Base-by-base conservation (phyloP, 805 yeast genomes). In the Debaryomyces maramus region DNA sequence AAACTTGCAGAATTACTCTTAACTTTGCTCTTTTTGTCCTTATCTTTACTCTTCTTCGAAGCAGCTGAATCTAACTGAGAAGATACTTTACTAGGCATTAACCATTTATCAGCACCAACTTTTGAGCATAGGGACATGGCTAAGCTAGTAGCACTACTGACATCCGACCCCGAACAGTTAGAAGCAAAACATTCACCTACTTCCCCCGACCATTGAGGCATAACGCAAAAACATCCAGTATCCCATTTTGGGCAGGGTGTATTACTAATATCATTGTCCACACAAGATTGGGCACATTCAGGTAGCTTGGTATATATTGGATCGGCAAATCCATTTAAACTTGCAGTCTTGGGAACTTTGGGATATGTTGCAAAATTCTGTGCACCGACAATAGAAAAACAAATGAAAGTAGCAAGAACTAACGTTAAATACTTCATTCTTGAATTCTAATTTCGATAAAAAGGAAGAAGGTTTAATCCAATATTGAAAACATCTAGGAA, bases 221-320 rank as follows among this genome's bases (percentile, higher is more conserved):
- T 70, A 21, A 71, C 72, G 51, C 77, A 72, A 35, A 72, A 60
- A 45, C 78, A 72, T 6, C 78, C 78, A 20, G 77, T 69, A 47
- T 72, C 78, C 77, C 77, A 72, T 53, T 72, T 70, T 33, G 78
- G 78, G 47, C 78, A 73, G 16, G 77, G 77, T 5, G 78, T 73
- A 38, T 64, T 70, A 24, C 59, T 55, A 9, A 67, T 61, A 19
- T 59, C 51, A 22, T 56, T 52, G 35, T 65, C 52, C 13, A 67
- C 74, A 55, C 78, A 73, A 3, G 55, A 46, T 38, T 55, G 43
- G 27, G 78, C 78, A 55, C 78, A 73, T 2, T 50, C 34, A 20
- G 78, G 78, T 20, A 72, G 53, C 5, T 47, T 39, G 19, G 47
- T 50, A 41, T 58, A 61, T 37, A 73, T 63, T 7, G 70, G 71